Evolutionary conservation across 352 stramenopile genomes (phyloP), one percentile per base, ranked within the genome.

Genomic region (Pythium scleroteichum): DNA sequence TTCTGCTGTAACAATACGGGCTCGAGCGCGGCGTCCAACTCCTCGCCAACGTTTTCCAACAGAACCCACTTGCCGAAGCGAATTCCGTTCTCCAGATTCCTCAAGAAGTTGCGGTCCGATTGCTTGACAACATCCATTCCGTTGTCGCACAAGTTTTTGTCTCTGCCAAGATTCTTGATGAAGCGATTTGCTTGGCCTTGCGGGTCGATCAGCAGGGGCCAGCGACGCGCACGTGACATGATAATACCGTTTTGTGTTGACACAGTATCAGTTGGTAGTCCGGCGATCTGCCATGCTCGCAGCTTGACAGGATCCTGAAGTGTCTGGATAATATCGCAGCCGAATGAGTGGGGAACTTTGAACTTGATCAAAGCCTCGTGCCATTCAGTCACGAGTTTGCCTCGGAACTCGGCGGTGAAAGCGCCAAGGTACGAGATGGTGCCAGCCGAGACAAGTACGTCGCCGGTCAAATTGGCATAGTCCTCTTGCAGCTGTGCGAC

Each of bases 221-320:
- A 97, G 10, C 91, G 73, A 46, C 87, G 72, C 5, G 90, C 85
- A 20, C 78, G 71, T 0, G 78, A 80, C 70, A 97, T 97, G 44
- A 97, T 96, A 33, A 97, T 95, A 13, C 94, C 96, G 62, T 98
- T 98, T 52, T 98, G 92, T 13, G 92, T 98, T 29, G 87, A 96
- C n/a, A 97, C 72, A 0, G 82, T 89, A 52, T 97, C 91, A 0
- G 84, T 91, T 2, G 91, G 91, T 2, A 97, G 73, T 0, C 86
- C 87, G 22, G 82, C 80, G 46, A 97, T 93, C 59, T 97, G 87
- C 90, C 90, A 97, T 7, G 81, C 74, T 1, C 89, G 73, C 12
- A 97, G 44, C 53, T 96, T 96, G 3, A 97, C 87, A 3, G 90
- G 90, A 45, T 97, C 87, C 38, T 89, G 78, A 0, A 97, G 59